Conservation (phyloP, 2,329 filamentous ascomycete genomes). For the Fusarium nygamai region DNA sequence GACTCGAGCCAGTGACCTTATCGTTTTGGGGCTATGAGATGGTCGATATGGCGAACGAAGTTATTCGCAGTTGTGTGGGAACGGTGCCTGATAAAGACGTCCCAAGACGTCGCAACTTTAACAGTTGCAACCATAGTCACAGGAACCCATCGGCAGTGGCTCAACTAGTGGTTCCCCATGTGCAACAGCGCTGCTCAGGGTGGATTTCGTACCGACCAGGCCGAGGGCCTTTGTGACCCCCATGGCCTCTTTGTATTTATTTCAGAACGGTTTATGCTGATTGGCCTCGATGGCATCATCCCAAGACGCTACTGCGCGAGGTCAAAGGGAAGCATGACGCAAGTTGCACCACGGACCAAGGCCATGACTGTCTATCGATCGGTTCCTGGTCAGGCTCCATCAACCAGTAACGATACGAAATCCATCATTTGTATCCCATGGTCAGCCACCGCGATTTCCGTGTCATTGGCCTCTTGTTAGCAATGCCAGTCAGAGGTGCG, state of each 20-base stretch:
- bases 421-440: constrained; percentile 21
- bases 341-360: constrained; percentile 23
- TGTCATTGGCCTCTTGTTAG: constrained; percentile 12
- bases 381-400: constrained; percentile 22
- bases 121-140: background rate
- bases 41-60: background rate
- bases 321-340: constrained; percentile 20
- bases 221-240: constrained; percentile 10
- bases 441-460: constrained; percentile 14
- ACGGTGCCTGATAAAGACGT: background rate
- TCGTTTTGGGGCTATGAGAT: background rate
- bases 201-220: constrained; percentile 24
- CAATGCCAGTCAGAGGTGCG: constrained; percentile 19
- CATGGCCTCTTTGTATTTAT: constrained; percentile 1
- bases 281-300: constrained; percentile 10
- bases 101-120: background rate
- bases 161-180: constrained; percentile 20
- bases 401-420: constrained; percentile 6
- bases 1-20: background rate
- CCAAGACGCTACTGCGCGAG: constrained; percentile 20
- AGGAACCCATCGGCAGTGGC: constrained; percentile 21
- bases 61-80: constrained; percentile 1
- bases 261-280: constrained; percentile 5
- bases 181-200: constrained; percentile 19
- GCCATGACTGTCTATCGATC: constrained; percentile 4